Conservation (phyloP, 768 basidiomycete genomes). For the Phlegmacium glaucopus region DNA sequence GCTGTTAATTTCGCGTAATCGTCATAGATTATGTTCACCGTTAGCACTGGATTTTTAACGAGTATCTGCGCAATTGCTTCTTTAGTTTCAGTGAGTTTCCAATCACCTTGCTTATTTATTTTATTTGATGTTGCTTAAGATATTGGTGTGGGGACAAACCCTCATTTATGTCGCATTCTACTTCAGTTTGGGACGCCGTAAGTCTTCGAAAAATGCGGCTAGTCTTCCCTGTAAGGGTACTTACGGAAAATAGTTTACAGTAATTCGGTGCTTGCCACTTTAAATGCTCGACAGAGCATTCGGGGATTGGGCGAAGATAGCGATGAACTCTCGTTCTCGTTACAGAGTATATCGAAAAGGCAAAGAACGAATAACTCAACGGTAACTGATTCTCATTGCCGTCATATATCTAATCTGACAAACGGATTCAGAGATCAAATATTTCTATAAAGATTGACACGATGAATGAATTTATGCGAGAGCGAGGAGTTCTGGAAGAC, state of each 20-base stretch:
- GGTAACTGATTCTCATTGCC: slow-evolving; percentile 16
- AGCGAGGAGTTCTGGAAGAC: slow-evolving; percentile 21
- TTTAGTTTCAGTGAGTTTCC: slow-evolving; percentile 26
- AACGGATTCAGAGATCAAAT: slow-evolving; percentile 34
- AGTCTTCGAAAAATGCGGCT: slow-evolving; percentile 14
- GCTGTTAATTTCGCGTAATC: neutral
- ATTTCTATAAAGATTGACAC: slow-evolving; percentile 68
- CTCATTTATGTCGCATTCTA: slow-evolving; percentile 59
- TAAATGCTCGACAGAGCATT: slow-evolving; percentile 46
- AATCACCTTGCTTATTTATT: neutral
- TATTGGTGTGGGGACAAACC: slow-evolving; percentile 43
- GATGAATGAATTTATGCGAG: slow-evolving; percentile 46
- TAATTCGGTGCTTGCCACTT: slow-evolving; percentile 51
- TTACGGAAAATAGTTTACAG: slow-evolving; percentile 39
- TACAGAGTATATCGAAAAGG: slow-evolving; percentile 40
- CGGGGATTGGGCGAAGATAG: slow-evolving; percentile 42
- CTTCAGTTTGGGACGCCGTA: slow-evolving; percentile 51
- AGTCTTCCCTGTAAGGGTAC: neutral
- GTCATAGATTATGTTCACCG: slow-evolving; percentile 48
- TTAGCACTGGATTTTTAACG: slow-evolving; percentile 45
- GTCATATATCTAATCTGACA: slow-evolving; percentile 1
- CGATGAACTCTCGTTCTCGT: slow-evolving; percentile 45
- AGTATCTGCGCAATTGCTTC: slow-evolving; percentile 30
- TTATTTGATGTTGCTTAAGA: slow-evolving; percentile 25
- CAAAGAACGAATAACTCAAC: slow-evolving; percentile 29